These are phyloP conservation scores for Colletotrichum gigasporum DNA, from an alignment of 2,329 filamentous ascomycete species.

Conservation along the genomic window DNA sequence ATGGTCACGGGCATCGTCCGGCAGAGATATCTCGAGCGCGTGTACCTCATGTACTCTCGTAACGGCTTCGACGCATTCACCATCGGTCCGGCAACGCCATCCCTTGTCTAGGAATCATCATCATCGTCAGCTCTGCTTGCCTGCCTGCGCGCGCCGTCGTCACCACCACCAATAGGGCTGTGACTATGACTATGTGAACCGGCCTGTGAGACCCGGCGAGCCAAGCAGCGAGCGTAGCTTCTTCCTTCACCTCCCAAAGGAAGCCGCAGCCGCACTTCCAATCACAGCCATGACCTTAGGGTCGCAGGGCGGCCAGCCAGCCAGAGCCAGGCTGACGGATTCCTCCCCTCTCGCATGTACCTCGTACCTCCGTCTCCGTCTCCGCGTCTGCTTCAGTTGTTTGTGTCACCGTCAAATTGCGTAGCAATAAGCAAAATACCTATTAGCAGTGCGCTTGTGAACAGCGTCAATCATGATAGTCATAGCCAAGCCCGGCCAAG, in stretches of 20 bases:
- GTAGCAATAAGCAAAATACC: background rate
- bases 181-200: no score
- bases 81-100: no score
- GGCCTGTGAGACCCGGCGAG: background rate
- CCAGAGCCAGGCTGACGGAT: background rate
- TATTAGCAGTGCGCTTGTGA: background rate
- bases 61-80: background rate
- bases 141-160: background rate
- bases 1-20: background rate
- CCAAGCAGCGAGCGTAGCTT: background rate
- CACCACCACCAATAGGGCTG: background rate
- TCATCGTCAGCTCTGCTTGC: background rate
- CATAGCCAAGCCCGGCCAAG: constrained; percentile 16
- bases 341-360: background rate
- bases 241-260: background rate
- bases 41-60: background rate
- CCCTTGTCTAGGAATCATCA: background rate
- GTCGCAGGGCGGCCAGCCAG: background rate
- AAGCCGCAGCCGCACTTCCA: constrained; percentile 18
- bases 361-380: background rate
- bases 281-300: background rate
- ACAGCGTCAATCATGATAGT: constrained; percentile 1
- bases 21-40: background rate
- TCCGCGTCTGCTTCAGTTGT: background rate
- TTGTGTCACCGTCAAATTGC: background rate